phyloP scores from a whole-genome alignment of 2,329 filamentous ascomycete species.

The Cladosporium sp. region DNA sequence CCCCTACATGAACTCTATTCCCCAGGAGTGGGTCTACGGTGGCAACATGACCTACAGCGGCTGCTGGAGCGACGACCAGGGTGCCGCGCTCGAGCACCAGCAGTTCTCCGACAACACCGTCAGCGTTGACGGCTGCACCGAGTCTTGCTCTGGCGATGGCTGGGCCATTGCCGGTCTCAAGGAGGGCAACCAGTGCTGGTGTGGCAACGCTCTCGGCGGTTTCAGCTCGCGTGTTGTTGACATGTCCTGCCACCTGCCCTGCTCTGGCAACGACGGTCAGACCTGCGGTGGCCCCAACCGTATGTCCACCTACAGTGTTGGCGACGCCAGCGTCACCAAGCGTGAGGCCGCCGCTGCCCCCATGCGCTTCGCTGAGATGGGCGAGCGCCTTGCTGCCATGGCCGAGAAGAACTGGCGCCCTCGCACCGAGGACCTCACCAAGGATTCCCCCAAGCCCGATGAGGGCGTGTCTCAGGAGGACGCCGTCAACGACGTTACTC shows the following conservation, averaged over 20 bases:
- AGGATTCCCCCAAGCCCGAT: conserved; percentile 11
- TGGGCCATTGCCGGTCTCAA: conserved; percentile 38
- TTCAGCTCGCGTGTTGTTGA: conserved; percentile 30
- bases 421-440: conserved; percentile 12
- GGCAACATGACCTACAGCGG: conserved; percentile 38
- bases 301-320: conserved; percentile 27
- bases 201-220: conserved; percentile 32
- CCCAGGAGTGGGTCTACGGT: conserved; percentile 26
- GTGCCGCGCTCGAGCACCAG: conserved; percentile 27
- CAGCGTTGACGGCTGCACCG: conserved; percentile 33
- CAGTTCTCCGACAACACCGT: conserved; percentile 28
- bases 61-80: conserved; percentile 35
- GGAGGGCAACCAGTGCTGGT: conserved; percentile 36
- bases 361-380: conserved; percentile 12
- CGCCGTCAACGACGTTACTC: conserved; percentile 7
- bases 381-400: conserved; percentile 16
- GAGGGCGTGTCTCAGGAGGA: conserved; percentile 2
- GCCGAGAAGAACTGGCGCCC: conserved; percentile 17
- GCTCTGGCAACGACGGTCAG: conserved; percentile 33
- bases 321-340: conserved; percentile 10
- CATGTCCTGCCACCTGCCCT: conserved; percentile 31
- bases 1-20: conserved; percentile 16
- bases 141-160: conserved; percentile 31
- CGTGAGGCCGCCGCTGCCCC: conserved; percentile 4
- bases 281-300: conserved; percentile 32